Evolutionary conservation across 371 early-diverging fungal species (phyloP), one percentile per base, ranked within the genome.

Genomic region (Mucor mucedo): DNA sequence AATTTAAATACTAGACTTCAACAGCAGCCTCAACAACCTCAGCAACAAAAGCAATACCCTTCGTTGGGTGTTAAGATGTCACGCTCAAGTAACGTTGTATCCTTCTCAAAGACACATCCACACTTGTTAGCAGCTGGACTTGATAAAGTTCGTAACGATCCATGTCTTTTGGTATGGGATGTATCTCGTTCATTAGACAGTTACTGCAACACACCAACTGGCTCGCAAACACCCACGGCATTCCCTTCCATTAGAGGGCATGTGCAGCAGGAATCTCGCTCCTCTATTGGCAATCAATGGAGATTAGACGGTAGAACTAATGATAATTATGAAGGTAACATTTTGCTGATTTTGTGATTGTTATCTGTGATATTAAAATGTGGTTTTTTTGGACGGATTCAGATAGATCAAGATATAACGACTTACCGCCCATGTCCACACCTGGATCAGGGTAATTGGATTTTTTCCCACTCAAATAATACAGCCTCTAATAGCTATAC

Each of bases 151-250:
- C 80, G 91, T 42, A 89, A 87, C 60, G 92, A 92, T 60, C 81
- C 82, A 13, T 89, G 88, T 62, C 68, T 93, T 44, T 71, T 89
- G 61, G 86, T 94, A 2, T 94, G 91, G 92, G 92, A 94, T 73
- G 71, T 86, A 7, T 82, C 82, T 35, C 81, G 84, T 66, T 79
- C 87, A 13, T 53, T 78, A 27, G 75, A 73, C 27, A 70, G 71
- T 48, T 70, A 72, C 33, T 63, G 63, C 35, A 63, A 65, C 38
- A 68, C 69, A 14, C 76, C 75, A 9, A 62, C 69, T 29, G 78
- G 76, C 27, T 45, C 76, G 14, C 71, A 69, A 42, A 75, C 79
- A 40, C 73, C 76, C 7, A 69, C 69, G 2, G 50, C 50, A 42
- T 58, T 58, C 47, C 53, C 53, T 35, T 32, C 44, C 3, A 49